Base-by-base conservation (phyloP, 352 stramenopile species). In the Phytophthora gonapodyides region DNA sequence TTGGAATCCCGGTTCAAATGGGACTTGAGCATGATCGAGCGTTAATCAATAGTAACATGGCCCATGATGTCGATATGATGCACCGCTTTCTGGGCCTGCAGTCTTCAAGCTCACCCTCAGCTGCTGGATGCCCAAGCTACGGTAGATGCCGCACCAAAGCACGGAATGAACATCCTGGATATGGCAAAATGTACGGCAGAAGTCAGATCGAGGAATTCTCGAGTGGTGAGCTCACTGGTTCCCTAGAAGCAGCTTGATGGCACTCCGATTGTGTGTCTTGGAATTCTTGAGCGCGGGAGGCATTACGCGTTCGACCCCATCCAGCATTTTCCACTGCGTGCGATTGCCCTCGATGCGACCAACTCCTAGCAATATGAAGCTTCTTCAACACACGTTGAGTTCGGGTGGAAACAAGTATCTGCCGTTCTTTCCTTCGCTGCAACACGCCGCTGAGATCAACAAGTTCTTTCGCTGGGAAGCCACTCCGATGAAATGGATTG, bases 321-420 rank as follows among this genome's bases (percentile, higher is more conserved):
- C 13, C 58, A 45, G 27, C 33, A 19, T n/a, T 65, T 17, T 4
- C 5, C 31, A 27, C 38, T 44, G 21, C 35, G 45, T 55, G 61
- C 13, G 48, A 31, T 4, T n/a, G 58, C 49, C 31, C 19, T 50
- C 21, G 38, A 8, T 19, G 38, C 21, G 60, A 53, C 67, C 62
- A 75, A 27, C 34, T 75, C 21, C 37, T 56, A 15, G 44, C 38
- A 31, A 72, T 57, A 42, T 75, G 43, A 2, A 89, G 24, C 19
- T 82, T 89, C 3, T 53, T 70, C 48, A 84, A 46, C 4, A 87
- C 40, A 4, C 73, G 69, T 17, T 75, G 67, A 15, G 50, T 72
- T 44, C 53, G 51, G n/a, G 43, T 62, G 33, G 64, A 67, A 12
- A 81, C 24, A 30, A 87, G 58, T 15, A 78, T 7, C 13, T 84